Base-by-base conservation (phyloP, 1,284 basidiomycete genomes). In the Ustilago loliicola region DNA sequence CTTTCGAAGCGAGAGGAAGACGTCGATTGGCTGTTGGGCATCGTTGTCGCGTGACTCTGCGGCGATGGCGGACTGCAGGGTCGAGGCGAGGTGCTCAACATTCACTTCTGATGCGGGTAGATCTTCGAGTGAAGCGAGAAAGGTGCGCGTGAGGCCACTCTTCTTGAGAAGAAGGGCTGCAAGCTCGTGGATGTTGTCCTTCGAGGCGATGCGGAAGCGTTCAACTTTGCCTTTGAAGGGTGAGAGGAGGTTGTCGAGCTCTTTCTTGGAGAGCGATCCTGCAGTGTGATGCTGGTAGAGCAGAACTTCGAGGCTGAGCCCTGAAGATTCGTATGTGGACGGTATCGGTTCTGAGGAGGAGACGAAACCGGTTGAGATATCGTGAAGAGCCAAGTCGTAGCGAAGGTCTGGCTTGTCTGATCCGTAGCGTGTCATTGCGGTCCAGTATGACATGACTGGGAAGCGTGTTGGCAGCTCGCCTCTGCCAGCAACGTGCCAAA, bases 341-440 rank as follows among this genome's bases (percentile, higher is more conserved):
- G 17, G 32, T 0, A 58, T 51, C 0, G 52, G 10, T 13, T 64
- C 42, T 23, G 61, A 56, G 2, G 61, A 54, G 4, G 75, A 60
- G 10, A n/a, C 25, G 13, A 79, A 62, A 30, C 62, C 66, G 3
- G 62, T 27, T 1, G 72, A 68, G 11, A 85, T 64, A 34, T 84
- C 80, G 34, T 68, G 62, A 2, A 85, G 68, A 27, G 67, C 23
- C 11, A 96, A 89, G 53, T 90, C 91, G 87, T 94, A 96, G 61
- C 96, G 90, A 56, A 92, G 91, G 87, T 98, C 95, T 42, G 95
- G 95, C 88, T 98, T 98, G 88, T 98, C 95, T 56, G 94, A 94
- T 10, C 96, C 95, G 89, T 92, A 98, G 29, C 63, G 58, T 2
- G 64, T 60, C 80, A 82, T 82, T 5, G 82, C 82, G 2, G 76